Evolutionary conservation across 176 grass and related monocot genomes (phyloP).

Genomic region (Cenchrus americanus): DNA sequence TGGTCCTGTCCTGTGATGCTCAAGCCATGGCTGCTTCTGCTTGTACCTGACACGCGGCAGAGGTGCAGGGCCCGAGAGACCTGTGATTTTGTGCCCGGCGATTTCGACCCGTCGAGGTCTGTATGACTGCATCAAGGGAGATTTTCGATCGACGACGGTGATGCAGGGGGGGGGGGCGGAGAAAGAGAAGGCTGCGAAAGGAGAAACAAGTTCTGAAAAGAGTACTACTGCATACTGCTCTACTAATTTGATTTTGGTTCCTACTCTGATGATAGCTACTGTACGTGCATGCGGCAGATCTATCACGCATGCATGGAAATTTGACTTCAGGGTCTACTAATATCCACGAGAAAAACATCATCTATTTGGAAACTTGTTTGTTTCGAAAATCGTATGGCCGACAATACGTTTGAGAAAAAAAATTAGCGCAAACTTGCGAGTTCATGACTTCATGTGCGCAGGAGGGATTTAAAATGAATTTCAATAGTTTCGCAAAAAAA

Average conservation of each 20-base stretch:
- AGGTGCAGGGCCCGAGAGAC: not conserved
- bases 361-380: not conserved
- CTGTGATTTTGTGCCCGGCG: not conserved
- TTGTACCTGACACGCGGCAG: not conserved
- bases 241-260: not conserved
- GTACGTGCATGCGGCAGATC: not conserved
- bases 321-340: not conserved
- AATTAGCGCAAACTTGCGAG: not conserved
- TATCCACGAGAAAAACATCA: not conserved
- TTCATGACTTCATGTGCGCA: not conserved
- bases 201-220: not conserved
- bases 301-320: not conserved
- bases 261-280: slow-evolving; percentile 9
- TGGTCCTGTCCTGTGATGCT: not conserved
- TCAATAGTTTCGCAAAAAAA: not conserved
- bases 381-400: not conserved
- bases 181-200: slow-evolving; percentile 16
- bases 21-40: not conserved
- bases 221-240: not conserved
- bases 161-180: too few species aligned
- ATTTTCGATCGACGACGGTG: not conserved
- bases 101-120: slow-evolving; percentile 22
- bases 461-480: not conserved
- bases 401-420: not conserved
- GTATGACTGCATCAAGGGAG: too few species aligned